phyloP scores from a whole-genome alignment of 495 filamentous ascomycete species.

The Penicillium malachiteum region DNA sequence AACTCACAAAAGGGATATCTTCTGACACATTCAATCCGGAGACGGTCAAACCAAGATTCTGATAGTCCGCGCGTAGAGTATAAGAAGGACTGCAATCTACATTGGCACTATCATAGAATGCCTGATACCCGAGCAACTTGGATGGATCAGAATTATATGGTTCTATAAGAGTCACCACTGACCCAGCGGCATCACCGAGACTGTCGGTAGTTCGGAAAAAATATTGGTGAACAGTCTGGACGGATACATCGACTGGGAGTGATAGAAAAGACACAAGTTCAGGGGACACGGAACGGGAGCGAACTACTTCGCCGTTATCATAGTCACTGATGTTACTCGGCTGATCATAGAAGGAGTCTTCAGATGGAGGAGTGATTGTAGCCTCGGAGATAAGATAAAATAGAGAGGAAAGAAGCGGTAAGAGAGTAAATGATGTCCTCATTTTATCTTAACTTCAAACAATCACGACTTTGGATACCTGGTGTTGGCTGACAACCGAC shows the following conservation, averaged over 20 bases:
- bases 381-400: not conserved
- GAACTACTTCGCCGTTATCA: constrained; percentile 15
- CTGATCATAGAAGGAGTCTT: not conserved
- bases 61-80: constrained; percentile 7
- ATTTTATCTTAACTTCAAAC: not conserved
- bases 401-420: not conserved
- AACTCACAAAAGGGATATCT: not conserved
- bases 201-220: constrained; percentile 24
- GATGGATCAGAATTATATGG: constrained; percentile 18
- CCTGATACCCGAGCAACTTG: constrained; percentile 21
- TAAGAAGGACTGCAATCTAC: constrained; percentile 23
- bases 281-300: constrained; percentile 11
- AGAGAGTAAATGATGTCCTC: not conserved
- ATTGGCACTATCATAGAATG: constrained; percentile 16
- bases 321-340: not conserved
- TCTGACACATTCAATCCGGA: not conserved
- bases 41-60: not conserved
- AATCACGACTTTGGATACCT: no score
- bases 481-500: no score
- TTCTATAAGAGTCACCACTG: constrained; percentile 22
- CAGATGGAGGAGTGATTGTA: not conserved
- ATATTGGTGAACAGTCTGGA: constrained; percentile 16
- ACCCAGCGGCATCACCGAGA: constrained; percentile 14
- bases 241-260: constrained; percentile 7
- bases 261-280: constrained; percentile 9